Evolutionary conservation across 176 grass and related monocot species (phyloP), one percentile per base, ranked within the genome.

Genomic region (Carex myosuroides): DNA sequence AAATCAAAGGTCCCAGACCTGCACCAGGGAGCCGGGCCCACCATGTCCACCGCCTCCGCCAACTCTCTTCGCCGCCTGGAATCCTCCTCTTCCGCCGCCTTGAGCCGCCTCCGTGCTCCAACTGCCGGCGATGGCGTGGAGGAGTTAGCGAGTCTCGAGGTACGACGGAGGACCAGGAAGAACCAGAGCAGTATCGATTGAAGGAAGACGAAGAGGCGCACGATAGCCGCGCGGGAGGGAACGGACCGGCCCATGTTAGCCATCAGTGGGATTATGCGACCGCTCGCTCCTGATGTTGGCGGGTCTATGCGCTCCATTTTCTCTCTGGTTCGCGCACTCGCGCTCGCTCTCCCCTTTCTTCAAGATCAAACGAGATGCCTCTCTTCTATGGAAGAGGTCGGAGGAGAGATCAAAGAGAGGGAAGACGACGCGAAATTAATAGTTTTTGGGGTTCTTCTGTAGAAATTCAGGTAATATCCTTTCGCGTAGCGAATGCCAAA

Each of bases 261-360:
- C 8, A 95, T 88, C 5, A 99, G 89, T 33, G 93, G 93, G 71
- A 95, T 92, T 89, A 99, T 95, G 74, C 96, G 86, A 41, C 91
- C 71, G 85, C 91, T 99, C 26, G 96, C 96, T 35, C 96, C 96
- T 72, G 96, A 99, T 12, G 96, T 99, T 79, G 93, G 90, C 83
- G 90, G 69, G 85, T 88, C 91, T 64, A 83, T 83, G 39, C 91
- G 73, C 81, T 21, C 66, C 57, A 67, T 83, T 22, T 56, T 75
- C 70, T 86, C 79, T 84, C 79, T 80, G 66, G 17, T 62, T 55
- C 44, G 14, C 11, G 4, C 87, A 64, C 73, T 18, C 55, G 33
- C 79, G 37, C 66, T 8, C 9, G 4, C 50, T 20, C 71, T 86
- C 79, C 70, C 79, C 8, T 70, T 44, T 82, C 60, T 54, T 42